Evolutionary conservation across 2,329 filamentous ascomycete genomes (phyloP), one percentile per base, ranked within the genome.

Genomic region (Rhexocercosporidium sp.): DNA sequence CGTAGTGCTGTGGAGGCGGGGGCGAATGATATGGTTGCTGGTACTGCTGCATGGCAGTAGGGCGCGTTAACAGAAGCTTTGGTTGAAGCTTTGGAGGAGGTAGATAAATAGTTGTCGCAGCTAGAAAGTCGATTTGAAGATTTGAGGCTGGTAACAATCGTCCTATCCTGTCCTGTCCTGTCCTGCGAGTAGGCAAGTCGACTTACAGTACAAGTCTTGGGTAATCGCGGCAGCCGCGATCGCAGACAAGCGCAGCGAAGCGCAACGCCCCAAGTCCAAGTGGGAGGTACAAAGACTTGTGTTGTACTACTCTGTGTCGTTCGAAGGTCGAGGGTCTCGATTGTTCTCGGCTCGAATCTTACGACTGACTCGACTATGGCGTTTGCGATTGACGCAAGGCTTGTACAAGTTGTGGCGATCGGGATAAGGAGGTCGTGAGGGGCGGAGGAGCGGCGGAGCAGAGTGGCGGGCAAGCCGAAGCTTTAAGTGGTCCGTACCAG

Each of bases 201-300:
- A 16, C 20, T 51, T 18, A n/a, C n/a, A 6, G 47, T 9, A 6
- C 7, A 9, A 5, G n/a, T 25, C 3, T 27, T 29, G 7, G 4
- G 18, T 60, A 60, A 47, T 47, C 57, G 57, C 57, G 39, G 44
- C 57, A 29, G 56, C 56, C 56, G 56, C 56, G 25, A 29, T 27
- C 20, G 57, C 57, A 60, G 27, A 56, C 37, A 16, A 41, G 56
- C 20, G 25, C 37, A 46, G 57, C 44, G 44, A n/a, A 47, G 20
- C 44, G 8, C 20, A 47, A n/a, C 53, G 53, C 53, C 37, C 20
- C 53, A 39, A 60, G 31, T 44, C 57, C 16, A 25, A 11, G 39
- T 8, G 20, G 41, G 27, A 34, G 11, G 25, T 31, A 60, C 57
- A 44, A 41, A n/a, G 56, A 25, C 22, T n/a, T 60, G 27, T 29